Conservation (phyloP, 177 flowering plant species). For the Vitis hybrid region DNA sequence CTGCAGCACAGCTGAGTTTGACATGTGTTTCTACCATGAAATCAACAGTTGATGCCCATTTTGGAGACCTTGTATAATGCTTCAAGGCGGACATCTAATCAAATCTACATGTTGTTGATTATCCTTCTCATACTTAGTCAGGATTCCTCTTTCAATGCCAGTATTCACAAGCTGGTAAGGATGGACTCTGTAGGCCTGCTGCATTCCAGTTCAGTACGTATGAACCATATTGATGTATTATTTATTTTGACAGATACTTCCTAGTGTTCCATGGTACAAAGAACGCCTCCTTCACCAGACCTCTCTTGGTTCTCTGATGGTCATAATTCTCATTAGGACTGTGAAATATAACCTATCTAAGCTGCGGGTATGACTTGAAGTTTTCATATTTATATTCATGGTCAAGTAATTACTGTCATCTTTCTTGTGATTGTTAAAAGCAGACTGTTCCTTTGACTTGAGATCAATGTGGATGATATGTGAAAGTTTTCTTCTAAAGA, state of each 20-base stretch:
- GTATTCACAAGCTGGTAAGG: slow-evolving; percentile 90
- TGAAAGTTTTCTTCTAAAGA: background rate
- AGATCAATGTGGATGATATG: background rate
- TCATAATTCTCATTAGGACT: slow-evolving; percentile 86
- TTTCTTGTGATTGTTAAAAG: slow-evolving; percentile 2
- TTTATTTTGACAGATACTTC: slow-evolving; percentile 53
- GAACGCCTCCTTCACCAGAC: slow-evolving; percentile 88
- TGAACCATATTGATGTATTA: slow-evolving; percentile 3
- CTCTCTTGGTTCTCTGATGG: slow-evolving; percentile 94
- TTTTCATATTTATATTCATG: background rate
- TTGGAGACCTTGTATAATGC: slow-evolving; percentile 90
- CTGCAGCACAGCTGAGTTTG: slow-evolving; percentile 2
- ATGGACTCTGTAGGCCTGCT: background rate
- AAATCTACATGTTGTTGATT: slow-evolving; percentile 93
- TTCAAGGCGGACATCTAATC: slow-evolving; percentile 81
- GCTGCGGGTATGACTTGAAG: slow-evolving; percentile 64
- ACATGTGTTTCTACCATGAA: slow-evolving; percentile 9
- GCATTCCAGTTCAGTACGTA: background rate
- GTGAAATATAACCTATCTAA: slow-evolving; percentile 89
- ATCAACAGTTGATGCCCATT: slow-evolving; percentile 84
- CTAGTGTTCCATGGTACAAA: slow-evolving; percentile 91
- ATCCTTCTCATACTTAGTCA: slow-evolving; percentile 96
- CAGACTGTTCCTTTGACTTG: background rate
- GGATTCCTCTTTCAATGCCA: slow-evolving; percentile 93
- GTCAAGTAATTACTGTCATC: background rate